Percentiles rank a stretch among this genome's conserved stretches.
These are phyloP conservation scores for Abortiporus biennis DNA, from an alignment of 1,284 basidiomycete species.

Conservation along the genomic window DNA sequence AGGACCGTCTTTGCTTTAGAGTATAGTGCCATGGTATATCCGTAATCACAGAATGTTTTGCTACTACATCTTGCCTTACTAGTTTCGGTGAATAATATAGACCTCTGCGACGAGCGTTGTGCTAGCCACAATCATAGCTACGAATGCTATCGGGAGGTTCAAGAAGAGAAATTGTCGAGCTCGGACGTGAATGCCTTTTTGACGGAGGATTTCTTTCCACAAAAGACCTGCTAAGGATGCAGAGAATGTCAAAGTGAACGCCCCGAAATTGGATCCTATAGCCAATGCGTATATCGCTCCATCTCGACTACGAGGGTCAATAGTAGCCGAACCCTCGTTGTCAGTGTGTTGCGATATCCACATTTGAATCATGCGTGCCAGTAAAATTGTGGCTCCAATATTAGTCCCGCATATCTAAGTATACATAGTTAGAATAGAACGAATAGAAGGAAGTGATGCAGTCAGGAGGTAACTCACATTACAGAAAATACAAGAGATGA, in stretches of 20 bases:
- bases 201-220: conserved; percentile 76
- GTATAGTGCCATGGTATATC: too few species aligned
- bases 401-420: conserved; percentile 86
- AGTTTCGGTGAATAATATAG: conserved; percentile 14
- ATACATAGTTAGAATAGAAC: neutral
- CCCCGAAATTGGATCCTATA: conserved; percentile 86
- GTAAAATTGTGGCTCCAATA: conserved; percentile 92
- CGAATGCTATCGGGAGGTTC: conserved; percentile 43
- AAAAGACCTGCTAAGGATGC: conserved; percentile 88
- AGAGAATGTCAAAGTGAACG: conserved; percentile 87
- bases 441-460: neutral
- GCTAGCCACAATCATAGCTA: conserved; percentile 22
- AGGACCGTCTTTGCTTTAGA: too few species aligned
- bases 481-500: conserved; percentile 67
- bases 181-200: conserved; percentile 73
- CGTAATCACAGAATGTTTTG: too few species aligned
- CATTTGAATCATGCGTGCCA: conserved; percentile 55
- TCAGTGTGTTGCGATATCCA: conserved; percentile 23
- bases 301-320: conserved; percentile 26
- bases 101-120: conserved; percentile 25
- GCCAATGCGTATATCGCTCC: conserved; percentile 60
- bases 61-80: too few species aligned
- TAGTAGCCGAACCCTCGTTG: neutral
- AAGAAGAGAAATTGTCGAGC: conserved; percentile 66
- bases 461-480: conserved; percentile 45